Conservation (phyloP, 305 asterid genomes). For the Fraxinus dipetala region DNA sequence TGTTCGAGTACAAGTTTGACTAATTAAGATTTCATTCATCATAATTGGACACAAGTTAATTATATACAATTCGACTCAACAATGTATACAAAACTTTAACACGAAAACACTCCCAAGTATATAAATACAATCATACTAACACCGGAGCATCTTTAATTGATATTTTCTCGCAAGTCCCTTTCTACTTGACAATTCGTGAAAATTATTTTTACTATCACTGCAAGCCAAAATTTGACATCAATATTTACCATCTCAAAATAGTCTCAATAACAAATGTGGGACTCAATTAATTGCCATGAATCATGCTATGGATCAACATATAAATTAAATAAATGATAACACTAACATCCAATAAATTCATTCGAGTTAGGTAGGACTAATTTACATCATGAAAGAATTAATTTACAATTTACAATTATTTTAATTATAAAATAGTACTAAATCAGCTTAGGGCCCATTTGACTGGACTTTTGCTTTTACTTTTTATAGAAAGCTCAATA, state of each 20-base stretch:
- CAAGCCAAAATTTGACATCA: not conserved
- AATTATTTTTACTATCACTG: not conserved
- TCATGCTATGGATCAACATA: conserved; percentile 22
- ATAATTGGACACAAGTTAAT: not conserved
- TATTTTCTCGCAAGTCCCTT: not conserved
- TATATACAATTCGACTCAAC: not conserved
- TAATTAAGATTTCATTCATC: too few species aligned
- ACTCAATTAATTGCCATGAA: conserved; percentile 6
- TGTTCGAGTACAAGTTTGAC: not conserved
- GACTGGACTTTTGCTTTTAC: too few species aligned
- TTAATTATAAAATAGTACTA: not conserved
- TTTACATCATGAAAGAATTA: conserved; percentile 12
- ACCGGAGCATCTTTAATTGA: not conserved
- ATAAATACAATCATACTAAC: too few species aligned
- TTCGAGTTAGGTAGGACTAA: conserved; percentile 29
- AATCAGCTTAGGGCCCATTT: conserved; percentile 22
- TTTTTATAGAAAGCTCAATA: too few species aligned
- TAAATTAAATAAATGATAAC: not conserved
- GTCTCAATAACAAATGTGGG: not conserved
- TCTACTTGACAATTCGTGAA: not conserved
- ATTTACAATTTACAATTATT: conserved; percentile 20
- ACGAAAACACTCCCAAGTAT: too few species aligned
- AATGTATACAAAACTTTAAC: too few species aligned
- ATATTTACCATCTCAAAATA: not conserved
- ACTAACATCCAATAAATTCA: conserved; percentile 16